A percentile compares a stretch with the other conserved stretches of the same genome.
Conservation (phyloP, 495 filamentous ascomycete genomes). For the Podospora comata region DNA sequence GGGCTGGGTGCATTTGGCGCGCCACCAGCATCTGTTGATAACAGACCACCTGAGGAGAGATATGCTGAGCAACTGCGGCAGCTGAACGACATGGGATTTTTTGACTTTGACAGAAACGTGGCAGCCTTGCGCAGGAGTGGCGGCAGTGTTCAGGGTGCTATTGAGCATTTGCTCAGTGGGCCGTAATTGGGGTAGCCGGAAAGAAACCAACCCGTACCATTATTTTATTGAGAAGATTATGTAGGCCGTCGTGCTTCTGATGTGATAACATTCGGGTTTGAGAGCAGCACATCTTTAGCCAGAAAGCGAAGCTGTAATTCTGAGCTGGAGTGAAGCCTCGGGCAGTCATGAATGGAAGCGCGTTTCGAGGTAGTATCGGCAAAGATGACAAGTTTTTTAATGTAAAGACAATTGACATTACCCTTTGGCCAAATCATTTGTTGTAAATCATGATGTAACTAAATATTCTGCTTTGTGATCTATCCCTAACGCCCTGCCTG, state of each 20-base stretch:
- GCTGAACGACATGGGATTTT: slow-evolving; percentile 99
- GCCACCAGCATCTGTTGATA: slow-evolving; percentile 63
- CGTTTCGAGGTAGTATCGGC: neutral
- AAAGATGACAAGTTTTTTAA: neutral
- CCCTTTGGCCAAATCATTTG: neutral
- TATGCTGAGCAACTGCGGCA: slow-evolving; percentile 89
- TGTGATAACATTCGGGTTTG: neutral
- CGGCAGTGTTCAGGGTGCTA: slow-evolving; percentile 91
- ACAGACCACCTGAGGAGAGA: slow-evolving; percentile 84
- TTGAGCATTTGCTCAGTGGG: slow-evolving; percentile 66
- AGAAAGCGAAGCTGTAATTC: neutral
- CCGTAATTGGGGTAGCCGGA: slow-evolving; percentile 5
- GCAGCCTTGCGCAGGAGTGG: slow-evolving; percentile 83
- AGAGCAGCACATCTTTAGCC: neutral
- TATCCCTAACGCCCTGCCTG: neutral
- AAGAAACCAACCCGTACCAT: too few species aligned
- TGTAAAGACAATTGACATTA: neutral
- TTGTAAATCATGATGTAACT: neutral
- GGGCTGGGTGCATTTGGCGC: slow-evolving; percentile 22
- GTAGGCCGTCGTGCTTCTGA: neutral
- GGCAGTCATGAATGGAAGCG: neutral
- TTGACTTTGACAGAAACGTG: slow-evolving; percentile 91
- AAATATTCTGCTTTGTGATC: neutral
- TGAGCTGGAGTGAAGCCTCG: neutral
- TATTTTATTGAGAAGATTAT: neutral